A percentile compares a stretch with the other conserved stretches of the same genome.
These are phyloP conservation scores for Fraxinus albicans DNA, from an alignment of 305 asterid genomes.

Conservation along the genomic window DNA sequence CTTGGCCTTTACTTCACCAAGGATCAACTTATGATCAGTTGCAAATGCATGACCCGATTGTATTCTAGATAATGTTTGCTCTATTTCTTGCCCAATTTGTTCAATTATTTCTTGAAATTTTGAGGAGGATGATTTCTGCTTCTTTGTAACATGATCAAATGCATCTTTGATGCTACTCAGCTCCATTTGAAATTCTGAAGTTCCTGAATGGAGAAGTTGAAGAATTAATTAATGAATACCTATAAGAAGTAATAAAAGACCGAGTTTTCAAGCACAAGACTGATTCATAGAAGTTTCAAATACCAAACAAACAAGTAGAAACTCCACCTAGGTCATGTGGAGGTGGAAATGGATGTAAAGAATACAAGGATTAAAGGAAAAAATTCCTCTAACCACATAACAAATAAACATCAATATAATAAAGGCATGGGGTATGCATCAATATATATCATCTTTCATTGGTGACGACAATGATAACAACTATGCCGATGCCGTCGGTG, in stretches of 20 bases:
- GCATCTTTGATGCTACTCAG: slow-evolving; percentile 83
- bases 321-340: neutral
- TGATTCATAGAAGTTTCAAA: neutral
- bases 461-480: neutral
- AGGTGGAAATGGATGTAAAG: slow-evolving; percentile 7
- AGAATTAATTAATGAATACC: slow-evolving; percentile 28
- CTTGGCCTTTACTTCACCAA: slow-evolving; percentile 63
- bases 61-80: slow-evolving; percentile 62
- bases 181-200: slow-evolving; percentile 59
- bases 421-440: neutral
- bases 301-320: neutral
- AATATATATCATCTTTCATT: neutral
- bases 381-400: neutral
- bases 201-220: slow-evolving; percentile 19
- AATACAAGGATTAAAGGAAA: neutral
- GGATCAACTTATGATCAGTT: slow-evolving; percentile 48
- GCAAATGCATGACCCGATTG: slow-evolving; percentile 45
- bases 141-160: slow-evolving; percentile 87
- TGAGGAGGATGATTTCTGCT: slow-evolving; percentile 75
- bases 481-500: neutral
- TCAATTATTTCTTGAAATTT: slow-evolving; percentile 77
- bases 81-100: slow-evolving; percentile 69
- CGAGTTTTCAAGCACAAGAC: slow-evolving; percentile 7
- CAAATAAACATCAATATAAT: neutral
- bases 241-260: slow-evolving; percentile 22